phyloP scores from a whole-genome alignment of 768 basidiomycete species.

The Boletus vinaceobasis region DNA sequence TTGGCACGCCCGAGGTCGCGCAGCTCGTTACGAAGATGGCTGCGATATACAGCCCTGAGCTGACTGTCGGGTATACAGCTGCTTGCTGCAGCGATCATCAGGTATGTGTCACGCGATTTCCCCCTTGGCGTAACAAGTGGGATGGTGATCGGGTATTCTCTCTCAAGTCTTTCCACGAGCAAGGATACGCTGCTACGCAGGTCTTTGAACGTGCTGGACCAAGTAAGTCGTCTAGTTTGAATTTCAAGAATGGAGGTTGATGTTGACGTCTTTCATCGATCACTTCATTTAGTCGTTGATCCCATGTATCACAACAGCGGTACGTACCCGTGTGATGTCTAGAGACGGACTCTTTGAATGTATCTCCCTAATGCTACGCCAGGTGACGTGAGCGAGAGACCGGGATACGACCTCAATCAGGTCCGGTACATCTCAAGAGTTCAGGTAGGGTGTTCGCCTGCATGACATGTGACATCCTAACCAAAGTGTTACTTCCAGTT shows the following conservation, averaged over 20 bases:
- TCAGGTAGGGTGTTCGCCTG: conserved; percentile 47
- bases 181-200: conserved; percentile 83
- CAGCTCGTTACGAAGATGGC: conserved; percentile 75
- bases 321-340: conserved; percentile 25
- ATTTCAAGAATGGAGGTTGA: not conserved
- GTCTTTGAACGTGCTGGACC: conserved; percentile 86
- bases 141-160: not conserved
- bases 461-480: not conserved
- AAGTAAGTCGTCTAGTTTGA: conserved; percentile 35
- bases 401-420: conserved; percentile 82
- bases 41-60: conserved; percentile 76
- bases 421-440: conserved; percentile 83
- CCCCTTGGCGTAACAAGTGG: not conserved
- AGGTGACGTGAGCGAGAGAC: conserved; percentile 77
- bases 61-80: conserved; percentile 64
- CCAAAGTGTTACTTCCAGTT: conserved; percentile 41
- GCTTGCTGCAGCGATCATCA: conserved; percentile 94
- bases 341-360: not conserved
- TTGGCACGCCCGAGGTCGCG: conserved; percentile 74
- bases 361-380: not conserved
- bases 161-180: conserved; percentile 68
- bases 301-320: conserved; percentile 89
- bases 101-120: conserved; percentile 33
- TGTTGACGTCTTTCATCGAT: not conserved
- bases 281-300: conserved; percentile 57